phyloP scores from a whole-genome alignment of 352 stramenopile genomes.

The Globisporangium radiosum region DNA sequence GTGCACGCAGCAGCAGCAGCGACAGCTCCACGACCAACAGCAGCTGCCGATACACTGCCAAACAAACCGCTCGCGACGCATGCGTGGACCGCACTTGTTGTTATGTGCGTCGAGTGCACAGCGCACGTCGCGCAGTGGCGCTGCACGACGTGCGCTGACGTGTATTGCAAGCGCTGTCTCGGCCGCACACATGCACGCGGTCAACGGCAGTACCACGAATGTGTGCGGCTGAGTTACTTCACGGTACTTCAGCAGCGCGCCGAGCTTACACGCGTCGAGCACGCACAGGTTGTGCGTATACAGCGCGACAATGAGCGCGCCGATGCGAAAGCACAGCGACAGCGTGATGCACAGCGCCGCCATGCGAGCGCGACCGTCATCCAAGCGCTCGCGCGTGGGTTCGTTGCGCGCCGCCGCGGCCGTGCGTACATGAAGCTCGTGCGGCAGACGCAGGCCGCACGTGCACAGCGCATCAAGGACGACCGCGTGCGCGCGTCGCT shows the following conservation, averaged over 20 bases:
- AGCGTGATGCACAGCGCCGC: slow-evolving; percentile 13
- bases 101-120: slow-evolving; percentile 61
- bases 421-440: slow-evolving; percentile 48
- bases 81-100: slow-evolving; percentile 38
- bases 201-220: slow-evolving; percentile 47
- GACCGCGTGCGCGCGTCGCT: slow-evolving; percentile 29
- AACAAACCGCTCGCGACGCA: slow-evolving; percentile 16
- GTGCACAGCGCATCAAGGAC: slow-evolving; percentile 37
- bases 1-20: slow-evolving; percentile 23
- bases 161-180: slow-evolving; percentile 69
- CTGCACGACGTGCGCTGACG: slow-evolving; percentile 52
- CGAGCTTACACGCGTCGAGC: slow-evolving; percentile 23
- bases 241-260: slow-evolving; percentile 50
- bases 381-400: slow-evolving; percentile 30
- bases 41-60: neutral
- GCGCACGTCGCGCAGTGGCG: slow-evolving; percentile 54
- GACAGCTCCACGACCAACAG: neutral
- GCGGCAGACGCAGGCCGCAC: slow-evolving; percentile 35
- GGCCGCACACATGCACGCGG: slow-evolving; percentile 46
- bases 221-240: slow-evolving; percentile 58
- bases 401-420: slow-evolving; percentile 23
- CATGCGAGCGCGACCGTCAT: slow-evolving; percentile 33
- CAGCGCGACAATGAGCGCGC: slow-evolving; percentile 18
- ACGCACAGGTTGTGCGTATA: slow-evolving; percentile 30
- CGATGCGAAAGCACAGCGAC: slow-evolving; percentile 17